Conservation (phyloP, 202 grass and related monocot genomes). For the Miscanthus sacchariflorus region DNA sequence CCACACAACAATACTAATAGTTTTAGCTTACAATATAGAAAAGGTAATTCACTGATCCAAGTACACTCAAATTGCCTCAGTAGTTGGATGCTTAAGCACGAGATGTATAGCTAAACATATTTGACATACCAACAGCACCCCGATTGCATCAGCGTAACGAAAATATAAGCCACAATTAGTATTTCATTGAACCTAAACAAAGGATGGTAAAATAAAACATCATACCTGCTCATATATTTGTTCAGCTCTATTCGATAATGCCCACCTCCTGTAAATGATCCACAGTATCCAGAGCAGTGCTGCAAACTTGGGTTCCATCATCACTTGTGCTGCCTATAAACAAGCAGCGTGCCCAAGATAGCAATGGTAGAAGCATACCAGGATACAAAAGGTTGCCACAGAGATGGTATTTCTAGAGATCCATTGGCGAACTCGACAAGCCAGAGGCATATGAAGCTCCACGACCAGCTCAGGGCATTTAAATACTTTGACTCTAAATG, state of each 20-base stretch:
- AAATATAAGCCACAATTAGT: slow-evolving; percentile 11
- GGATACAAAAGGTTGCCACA: slow-evolving; percentile 38
- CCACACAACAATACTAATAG: background rate
- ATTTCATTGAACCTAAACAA: slow-evolving; percentile 6
- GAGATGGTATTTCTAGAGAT: slow-evolving; percentile 58
- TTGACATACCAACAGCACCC: background rate
- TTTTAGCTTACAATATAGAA: background rate
- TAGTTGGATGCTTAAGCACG: background rate
- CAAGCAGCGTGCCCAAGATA: background rate
- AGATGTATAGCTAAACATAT: slow-evolving; percentile 5
- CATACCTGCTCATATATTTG: slow-evolving; percentile 77
- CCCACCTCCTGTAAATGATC: slow-evolving; percentile 51
- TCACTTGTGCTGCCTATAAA: slow-evolving; percentile 36
- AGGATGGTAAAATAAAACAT: background rate
- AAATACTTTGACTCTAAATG: slow-evolving; percentile 64
- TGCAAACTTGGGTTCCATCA: slow-evolving; percentile 61
- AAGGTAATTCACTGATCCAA: background rate
- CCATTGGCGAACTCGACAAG: slow-evolving; percentile 67
- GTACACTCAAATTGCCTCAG: slow-evolving; percentile 8
- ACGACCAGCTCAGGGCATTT: slow-evolving; percentile 76
- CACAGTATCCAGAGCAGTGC: slow-evolving; percentile 55
- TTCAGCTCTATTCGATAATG: slow-evolving; percentile 62
- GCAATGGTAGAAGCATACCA: slow-evolving; percentile 55
- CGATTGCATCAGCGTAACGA: background rate
- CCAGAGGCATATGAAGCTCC: slow-evolving; percentile 59